phyloP scores from a whole-genome alignment of 192 early-diverging fungal species.

The Backusella liffmaniae region DNA sequence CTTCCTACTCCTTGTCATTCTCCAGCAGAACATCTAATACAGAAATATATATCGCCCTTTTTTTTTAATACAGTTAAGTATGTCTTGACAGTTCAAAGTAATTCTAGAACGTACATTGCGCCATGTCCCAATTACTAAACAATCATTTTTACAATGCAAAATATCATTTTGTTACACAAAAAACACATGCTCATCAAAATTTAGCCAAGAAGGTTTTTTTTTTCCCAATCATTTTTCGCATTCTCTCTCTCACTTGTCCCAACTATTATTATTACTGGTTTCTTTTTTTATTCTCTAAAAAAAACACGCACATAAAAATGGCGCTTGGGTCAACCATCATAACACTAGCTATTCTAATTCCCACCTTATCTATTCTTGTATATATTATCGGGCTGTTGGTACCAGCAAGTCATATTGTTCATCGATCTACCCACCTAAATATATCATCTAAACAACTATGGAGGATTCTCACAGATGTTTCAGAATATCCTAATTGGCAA shows the following conservation, averaged over 20 bases:
- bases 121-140: not conserved
- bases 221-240: not conserved
- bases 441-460: slow-evolving; percentile 20
- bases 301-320: not conserved
- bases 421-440: slow-evolving; percentile 12
- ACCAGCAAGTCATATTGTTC: slow-evolving; percentile 26
- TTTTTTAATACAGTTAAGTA: no score
- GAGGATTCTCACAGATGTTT: slow-evolving; percentile 25
- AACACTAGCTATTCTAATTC: not conserved
- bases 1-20: no score
- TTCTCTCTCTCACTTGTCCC: not conserved
- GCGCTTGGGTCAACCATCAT: not conserved
- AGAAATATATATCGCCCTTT: no score
- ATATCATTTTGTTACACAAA: not conserved
- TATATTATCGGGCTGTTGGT: slow-evolving; percentile 27
- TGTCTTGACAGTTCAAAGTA: no score
- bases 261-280: not conserved
- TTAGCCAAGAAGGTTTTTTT: not conserved
- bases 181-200: not conserved
- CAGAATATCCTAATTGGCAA: slow-evolving; percentile 26
- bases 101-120: no score
- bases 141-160: not conserved
- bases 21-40: no score
- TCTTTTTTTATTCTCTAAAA: not conserved
- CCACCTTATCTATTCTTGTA: slow-evolving; percentile 25